Evolutionary conservation across 2,329 filamentous ascomycete genomes (phyloP).

Genomic region (Pyrenophora tritici-repentis): DNA sequence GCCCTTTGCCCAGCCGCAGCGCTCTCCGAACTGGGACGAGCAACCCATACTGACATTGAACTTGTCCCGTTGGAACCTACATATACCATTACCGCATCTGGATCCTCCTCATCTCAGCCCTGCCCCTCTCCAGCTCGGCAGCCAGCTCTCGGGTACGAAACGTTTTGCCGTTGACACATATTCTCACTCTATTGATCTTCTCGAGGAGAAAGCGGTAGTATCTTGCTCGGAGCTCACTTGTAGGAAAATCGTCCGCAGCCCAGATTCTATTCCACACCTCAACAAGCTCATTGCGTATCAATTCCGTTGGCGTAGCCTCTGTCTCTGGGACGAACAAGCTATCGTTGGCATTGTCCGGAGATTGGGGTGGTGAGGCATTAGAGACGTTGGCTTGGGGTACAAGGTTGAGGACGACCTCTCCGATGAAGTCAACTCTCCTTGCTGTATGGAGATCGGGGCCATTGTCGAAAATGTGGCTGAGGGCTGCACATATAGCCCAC

Average conservation of each 20-base stretch:
- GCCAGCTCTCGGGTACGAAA: constrained; percentile 35
- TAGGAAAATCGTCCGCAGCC: constrained; percentile 33
- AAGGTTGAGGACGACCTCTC: constrained; percentile 42
- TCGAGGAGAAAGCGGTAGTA: constrained; percentile 35
- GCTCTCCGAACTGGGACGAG: background rate
- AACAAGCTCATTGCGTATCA: constrained; percentile 23
- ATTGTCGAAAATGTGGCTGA: constrained; percentile 37
- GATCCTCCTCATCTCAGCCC: constrained; percentile 35
- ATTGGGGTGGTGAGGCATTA: background rate
- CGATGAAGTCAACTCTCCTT: constrained; percentile 25
- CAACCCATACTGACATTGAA: background rate
- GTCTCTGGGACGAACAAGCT: background rate
- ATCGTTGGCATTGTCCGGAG: background rate
- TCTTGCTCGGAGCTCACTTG: constrained; percentile 13
- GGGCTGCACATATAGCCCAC: constrained; percentile 44
- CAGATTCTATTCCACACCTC: constrained; percentile 44
- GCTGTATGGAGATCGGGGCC: constrained; percentile 25
- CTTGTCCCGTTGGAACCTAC: background rate
- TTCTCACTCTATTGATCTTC: constrained; percentile 34
- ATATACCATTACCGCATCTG: constrained; percentile 27
- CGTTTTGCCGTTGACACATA: constrained; percentile 39
- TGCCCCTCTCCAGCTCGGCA: constrained; percentile 41
- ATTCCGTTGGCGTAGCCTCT: background rate
- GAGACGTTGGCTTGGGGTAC: constrained; percentile 21
- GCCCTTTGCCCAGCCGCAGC: no score